Evolutionary conservation across 208 protist genomes (phyloP).

Genomic region (Leishmania arabica): DNA sequence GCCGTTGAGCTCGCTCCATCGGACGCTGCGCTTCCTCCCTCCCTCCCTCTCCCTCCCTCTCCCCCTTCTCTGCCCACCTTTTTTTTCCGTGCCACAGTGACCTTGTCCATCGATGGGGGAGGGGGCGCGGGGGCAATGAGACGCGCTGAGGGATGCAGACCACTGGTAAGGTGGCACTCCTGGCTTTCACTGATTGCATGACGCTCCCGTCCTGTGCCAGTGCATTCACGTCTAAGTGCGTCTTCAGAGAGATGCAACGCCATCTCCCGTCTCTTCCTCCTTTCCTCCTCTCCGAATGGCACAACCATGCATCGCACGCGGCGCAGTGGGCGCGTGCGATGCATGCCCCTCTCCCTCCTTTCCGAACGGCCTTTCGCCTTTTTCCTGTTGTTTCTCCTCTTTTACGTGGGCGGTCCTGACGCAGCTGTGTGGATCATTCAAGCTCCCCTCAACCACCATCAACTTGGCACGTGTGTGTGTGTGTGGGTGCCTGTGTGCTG

Average conservation of each 20-base stretch:
- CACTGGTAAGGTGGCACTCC: neutral
- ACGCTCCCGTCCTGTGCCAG: neutral
- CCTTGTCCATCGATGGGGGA: neutral
- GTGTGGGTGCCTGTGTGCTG: neutral
- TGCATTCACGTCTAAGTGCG: conserved; percentile 1
- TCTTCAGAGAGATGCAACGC: neutral
- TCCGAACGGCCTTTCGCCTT: neutral
- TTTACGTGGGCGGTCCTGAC: conserved; percentile 10
- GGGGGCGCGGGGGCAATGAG: neutral
- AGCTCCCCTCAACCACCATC: neutral
- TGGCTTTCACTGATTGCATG: neutral
- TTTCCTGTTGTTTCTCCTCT: conserved; percentile 15
- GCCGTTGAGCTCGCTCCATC: neutral
- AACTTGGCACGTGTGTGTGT: neutral
- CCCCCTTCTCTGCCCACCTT: neutral
- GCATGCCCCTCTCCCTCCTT: conserved; percentile 8
- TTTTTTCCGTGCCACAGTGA: neutral
- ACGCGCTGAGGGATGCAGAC: neutral
- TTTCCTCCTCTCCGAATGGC: conserved; percentile 3
- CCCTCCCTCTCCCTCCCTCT: neutral
- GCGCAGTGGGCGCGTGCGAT: neutral
- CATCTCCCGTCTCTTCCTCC: neutral
- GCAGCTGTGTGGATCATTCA: neutral
- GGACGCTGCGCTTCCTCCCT: neutral
- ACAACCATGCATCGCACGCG: neutral